Base-by-base conservation (phyloP, 108 stramenopile genomes). In the Cylindrotheca closterium region DNA sequence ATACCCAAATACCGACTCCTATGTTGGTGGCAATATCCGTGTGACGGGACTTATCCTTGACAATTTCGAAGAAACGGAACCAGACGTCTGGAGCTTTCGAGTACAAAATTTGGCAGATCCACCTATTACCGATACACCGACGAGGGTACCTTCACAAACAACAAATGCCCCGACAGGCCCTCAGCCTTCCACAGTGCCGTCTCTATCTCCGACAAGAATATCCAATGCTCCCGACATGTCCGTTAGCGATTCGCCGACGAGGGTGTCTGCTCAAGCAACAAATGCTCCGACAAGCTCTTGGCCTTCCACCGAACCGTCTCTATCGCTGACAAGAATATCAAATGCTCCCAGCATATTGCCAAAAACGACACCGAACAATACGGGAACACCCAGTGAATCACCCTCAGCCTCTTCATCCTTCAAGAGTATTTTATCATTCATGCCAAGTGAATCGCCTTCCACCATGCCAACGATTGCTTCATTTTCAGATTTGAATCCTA, bases 1-100 rank as follows among this genome's bases (percentile, higher is more conserved):
- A 4, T 76, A 76, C 56, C 88, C 88, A 55, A 89, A 86, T 45
- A 84, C 88, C 0, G 79, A 89, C 51, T 37, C 65, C 1, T 89
- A 89, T 27, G 27, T 29, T 17, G 24, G 31, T 12, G 30, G 0
- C 19, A 50, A 63, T 47, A 63, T 63, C 23, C 24, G 47, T 18
- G 47, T 51, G 17, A 66, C 65, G 17, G 54, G 54, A 17, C 29
- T 55, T 50, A 26, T 27, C 0, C 55, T 66, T 34, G 65, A 66
- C 19, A 8, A 55, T 15, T 66, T 66, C 0, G 22, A 15, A 42
- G 53, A 55, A 34, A 55, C 31, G 2, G 31, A 33, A 27, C 22
- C 26, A 18, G 65, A 54, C 10, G 53, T 66, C 2, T 66, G 34
- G 51, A 66, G 28, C n/a, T 66, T 66, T 37, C 33, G 55, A 0